phyloP scores from a whole-genome alignment of 805 yeast species.

The Yarrowia sp. region DNA sequence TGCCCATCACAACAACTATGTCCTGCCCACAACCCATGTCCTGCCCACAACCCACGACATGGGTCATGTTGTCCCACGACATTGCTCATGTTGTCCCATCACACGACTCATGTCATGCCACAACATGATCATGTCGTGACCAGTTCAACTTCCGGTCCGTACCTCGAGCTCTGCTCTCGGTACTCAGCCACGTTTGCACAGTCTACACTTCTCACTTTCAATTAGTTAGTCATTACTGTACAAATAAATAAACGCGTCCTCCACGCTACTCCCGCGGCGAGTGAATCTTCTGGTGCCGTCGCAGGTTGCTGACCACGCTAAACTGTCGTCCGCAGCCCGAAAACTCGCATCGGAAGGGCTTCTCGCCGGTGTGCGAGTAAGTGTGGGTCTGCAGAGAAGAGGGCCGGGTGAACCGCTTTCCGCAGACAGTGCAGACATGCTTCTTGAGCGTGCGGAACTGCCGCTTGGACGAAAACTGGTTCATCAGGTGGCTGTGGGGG shows the following conservation, averaged over 20 bases:
- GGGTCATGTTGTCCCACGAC: no score
- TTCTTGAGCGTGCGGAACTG: conserved; percentile 30
- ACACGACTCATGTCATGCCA: no score
- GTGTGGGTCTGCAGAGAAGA: conserved; percentile 77
- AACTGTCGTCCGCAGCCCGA: conserved; percentile 66
- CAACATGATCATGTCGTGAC: no score
- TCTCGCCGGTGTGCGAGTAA: conserved; percentile 79
- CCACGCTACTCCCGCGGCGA: conserved; percentile 24
- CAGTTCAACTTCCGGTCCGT: no score
- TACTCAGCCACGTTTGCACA: no score
- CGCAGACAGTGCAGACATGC: conserved; percentile 51
- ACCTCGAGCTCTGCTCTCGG: no score
- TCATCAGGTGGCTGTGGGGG: conserved; percentile 25
- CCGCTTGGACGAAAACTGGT: conserved; percentile 14
- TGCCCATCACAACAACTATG: no score
- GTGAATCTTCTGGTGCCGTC: conserved; percentile 77
- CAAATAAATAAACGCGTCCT: conserved; percentile 14
- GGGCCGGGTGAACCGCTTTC: conserved; percentile 80
- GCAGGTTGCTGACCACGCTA: conserved; percentile 77
- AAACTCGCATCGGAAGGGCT: conserved; percentile 68
- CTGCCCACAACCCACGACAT: no score
- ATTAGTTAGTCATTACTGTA: conserved; percentile 24
- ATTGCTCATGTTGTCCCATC: no score
- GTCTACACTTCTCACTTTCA: neutral
- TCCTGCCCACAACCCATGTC: no score